Conservation (phyloP, 2,329 filamentous ascomycete genomes). For the Dactylellina sp. region DNA sequence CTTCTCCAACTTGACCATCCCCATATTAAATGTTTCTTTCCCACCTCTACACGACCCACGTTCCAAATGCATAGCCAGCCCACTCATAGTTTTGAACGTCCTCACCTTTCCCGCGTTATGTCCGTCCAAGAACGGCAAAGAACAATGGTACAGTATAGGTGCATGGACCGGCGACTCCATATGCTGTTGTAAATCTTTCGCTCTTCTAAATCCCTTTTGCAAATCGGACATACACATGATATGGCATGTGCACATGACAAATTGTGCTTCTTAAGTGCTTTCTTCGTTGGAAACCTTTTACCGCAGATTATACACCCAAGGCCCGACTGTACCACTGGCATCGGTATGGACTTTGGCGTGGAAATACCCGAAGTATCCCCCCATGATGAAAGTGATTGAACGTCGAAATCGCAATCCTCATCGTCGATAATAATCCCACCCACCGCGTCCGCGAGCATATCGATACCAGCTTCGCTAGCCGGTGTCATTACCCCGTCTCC, state of each 20-base stretch:
- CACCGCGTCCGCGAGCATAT: too few species aligned
- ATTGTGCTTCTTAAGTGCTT: too few species aligned
- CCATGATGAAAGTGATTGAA: constrained; percentile 1
- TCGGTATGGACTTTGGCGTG: neutral
- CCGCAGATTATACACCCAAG: too few species aligned
- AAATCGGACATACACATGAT: constrained; percentile 2
- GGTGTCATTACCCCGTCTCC: too few species aligned
- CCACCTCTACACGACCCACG: constrained; percentile 25
- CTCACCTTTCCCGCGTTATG: neutral
- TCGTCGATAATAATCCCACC: too few species aligned
- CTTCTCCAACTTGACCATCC: constrained; percentile 1
- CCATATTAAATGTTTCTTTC: constrained; percentile 3
- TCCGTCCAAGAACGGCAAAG: neutral
- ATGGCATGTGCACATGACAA: too few species aligned
- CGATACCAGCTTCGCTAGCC: too few species aligned
- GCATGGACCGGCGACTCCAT: constrained; percentile 2
- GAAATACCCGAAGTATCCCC: neutral
- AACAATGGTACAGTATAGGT: constrained; percentile 18
- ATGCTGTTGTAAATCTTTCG: neutral
- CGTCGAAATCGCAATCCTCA: constrained; percentile 6
- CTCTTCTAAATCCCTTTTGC: constrained; percentile 5
- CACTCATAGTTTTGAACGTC: constrained; percentile 20
- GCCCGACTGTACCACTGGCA: too few species aligned
- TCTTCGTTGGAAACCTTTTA: too few species aligned
- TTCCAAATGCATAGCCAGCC: constrained; percentile 18